phyloP scores from a whole-genome alignment of 768 basidiomycete genomes.

The Kondoa subrosea region DNA sequence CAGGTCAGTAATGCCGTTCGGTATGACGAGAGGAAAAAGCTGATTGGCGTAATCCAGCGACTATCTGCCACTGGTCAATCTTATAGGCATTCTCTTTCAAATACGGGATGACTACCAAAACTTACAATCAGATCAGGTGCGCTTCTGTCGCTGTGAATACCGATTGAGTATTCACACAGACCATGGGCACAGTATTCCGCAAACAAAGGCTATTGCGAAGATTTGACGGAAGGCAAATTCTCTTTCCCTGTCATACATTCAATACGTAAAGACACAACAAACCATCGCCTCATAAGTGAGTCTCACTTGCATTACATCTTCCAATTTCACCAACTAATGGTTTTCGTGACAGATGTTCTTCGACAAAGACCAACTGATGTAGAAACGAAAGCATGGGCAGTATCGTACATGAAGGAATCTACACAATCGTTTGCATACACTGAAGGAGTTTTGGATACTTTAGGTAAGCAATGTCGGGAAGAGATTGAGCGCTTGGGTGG shows the following conservation, averaged over 20 bases:
- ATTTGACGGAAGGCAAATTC: conserved; percentile 91
- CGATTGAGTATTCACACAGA: neutral
- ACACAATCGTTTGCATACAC: conserved; percentile 85
- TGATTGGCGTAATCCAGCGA: conserved; percentile 41
- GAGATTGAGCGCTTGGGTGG: conserved; percentile 65
- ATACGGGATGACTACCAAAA: conserved; percentile 98
- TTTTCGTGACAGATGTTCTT: conserved; percentile 62
- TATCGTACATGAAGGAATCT: conserved; percentile 54
- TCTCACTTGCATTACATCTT: neutral
- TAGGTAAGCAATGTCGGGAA: conserved; percentile 49
- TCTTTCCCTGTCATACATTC: conserved; percentile 89
- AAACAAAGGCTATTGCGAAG: conserved; percentile 64
- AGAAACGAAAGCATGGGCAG: conserved; percentile 61
- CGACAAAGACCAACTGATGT: conserved; percentile 70
- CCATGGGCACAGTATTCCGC: conserved; percentile 48
- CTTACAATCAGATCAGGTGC: conserved; percentile 64
- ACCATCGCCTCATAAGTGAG: conserved; percentile 69
- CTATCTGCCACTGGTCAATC: conserved; percentile 79
- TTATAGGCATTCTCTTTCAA: conserved; percentile 87
- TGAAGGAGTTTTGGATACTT: conserved; percentile 44
- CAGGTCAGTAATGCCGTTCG: conserved; percentile 28
- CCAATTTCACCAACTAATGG: neutral
- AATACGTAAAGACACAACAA: conserved; percentile 57
- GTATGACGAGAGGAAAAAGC: neutral
- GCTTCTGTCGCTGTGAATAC: conserved; percentile 21